Base-by-base conservation (phyloP, 352 stramenopile genomes). In the Peronosclerospora sorghi region DNA sequence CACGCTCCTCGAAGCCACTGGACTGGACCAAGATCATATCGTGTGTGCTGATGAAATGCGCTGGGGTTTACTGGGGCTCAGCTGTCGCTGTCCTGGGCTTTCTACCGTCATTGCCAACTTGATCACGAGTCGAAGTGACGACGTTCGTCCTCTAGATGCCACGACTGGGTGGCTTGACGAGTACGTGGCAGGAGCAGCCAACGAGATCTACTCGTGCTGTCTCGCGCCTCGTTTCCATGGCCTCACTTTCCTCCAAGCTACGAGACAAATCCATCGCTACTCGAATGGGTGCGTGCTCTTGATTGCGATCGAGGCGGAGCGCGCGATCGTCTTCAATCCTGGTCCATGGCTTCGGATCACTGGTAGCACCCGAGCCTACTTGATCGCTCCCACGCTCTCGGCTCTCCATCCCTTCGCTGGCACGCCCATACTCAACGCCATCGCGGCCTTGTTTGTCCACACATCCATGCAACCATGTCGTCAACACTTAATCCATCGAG, bases 21-120 rank as follows among this genome's bases (percentile, higher is more conserved):
- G 80, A 0, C 59, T 93, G 39, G 66, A 48, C 32, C 67, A 69
- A 15, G 71, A 87, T 2, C 69, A 90, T 26, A 47, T 93, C 9
- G 77, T 93, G 12, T 93, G 80, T 51, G 70, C 73, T 0, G 77
- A 93, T 27, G 71, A 86, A 35, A 65, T 90, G n/a, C 69, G 78
- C 0, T 58, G 90, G 4, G 80, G 80, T 2, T 61, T 93, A 17
- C 89, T 93, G 80, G 80, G 77, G 8, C 64, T 93, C 0, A 93
- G 78, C 39, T 93, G 80, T 37, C 65, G 80, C 5, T 93, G 80
- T 13, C 75, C 72, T 0, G 80, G 80, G 0, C 56, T 93, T 2
- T 93, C 78, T 17, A 93, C 80, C 6, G 62, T 93, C 0, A 65
- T 93, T 8, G 88, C 80, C 1, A 93, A 93, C 38, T 52, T 93